phyloP scores from a whole-genome alignment of 2,329 filamentous ascomycete genomes.

The Gliomastix tumulicola region DNA sequence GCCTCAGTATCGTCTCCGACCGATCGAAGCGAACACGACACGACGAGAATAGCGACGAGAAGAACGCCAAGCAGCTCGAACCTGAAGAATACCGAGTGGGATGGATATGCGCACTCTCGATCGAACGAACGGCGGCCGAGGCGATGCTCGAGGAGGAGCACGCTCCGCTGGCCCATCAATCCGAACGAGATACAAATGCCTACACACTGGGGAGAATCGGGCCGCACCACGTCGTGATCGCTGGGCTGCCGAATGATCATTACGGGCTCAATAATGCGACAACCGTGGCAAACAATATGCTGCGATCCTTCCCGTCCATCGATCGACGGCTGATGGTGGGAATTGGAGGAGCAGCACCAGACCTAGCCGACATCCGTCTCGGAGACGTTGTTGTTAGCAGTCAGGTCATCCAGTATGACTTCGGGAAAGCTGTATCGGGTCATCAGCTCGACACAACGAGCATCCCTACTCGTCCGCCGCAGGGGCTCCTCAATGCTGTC shows the following conservation, averaged over 20 bases:
- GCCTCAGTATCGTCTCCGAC: too few relatives aligned
- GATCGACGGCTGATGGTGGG: constrained; percentile 13
- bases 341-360: constrained; percentile 16
- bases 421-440: constrained; percentile 7
- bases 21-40: too few relatives aligned
- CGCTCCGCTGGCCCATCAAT: background rate
- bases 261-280: constrained; percentile 10
- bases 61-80: too few relatives aligned
- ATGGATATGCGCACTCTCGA: constrained; percentile 10
- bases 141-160: constrained; percentile 12
- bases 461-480: background rate
- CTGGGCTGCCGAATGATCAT: constrained; percentile 5
- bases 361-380: constrained; percentile 8
- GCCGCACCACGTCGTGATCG: constrained; percentile 10
- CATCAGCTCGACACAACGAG: constrained; percentile 1
- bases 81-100: constrained; percentile 23
- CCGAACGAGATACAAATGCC: constrained; percentile 6
- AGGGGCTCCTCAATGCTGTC: constrained; percentile 4
- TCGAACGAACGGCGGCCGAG: constrained; percentile 8
- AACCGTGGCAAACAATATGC: constrained; percentile 6
- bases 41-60: too few relatives aligned
- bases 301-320: constrained; percentile 7
- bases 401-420: constrained; percentile 11
- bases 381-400: constrained; percentile 13
- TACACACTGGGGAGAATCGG: constrained; percentile 8